Base-by-base conservation (phyloP, 2,329 filamentous ascomycete genomes). In the Hypoxylon sp. region DNA sequence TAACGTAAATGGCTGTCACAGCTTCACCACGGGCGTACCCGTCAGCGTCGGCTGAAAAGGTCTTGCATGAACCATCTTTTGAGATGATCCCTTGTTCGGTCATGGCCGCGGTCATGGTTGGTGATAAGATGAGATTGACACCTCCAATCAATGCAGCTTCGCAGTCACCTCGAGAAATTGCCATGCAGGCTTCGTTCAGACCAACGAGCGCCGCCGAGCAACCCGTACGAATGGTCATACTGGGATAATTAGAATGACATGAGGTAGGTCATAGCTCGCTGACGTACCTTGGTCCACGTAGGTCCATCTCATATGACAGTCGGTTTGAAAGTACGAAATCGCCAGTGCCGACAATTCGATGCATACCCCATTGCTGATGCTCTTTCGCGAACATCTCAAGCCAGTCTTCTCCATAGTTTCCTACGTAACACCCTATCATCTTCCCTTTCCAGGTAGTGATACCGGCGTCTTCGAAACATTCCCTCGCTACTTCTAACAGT, bases 11-110 rank as follows among this genome's bases (percentile, higher is more conserved):
- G 6, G 77, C 74, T 2, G 71, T 79, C 13, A 81, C 69, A 4
- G 80, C 84, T 63, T 87, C 85, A 1, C 80, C 84, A 5, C 83
- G 77, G 0, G 76, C 82, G 58, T 85, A 87, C 0, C 85, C 85
- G 55, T 84, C 76, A 0, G 82, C 84, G 6, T 74, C 70, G 2
- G 76, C 72, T 43, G 83, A 81, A 60, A 81, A 84, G 1, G 74
- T 74, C 50, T 75, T 71, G 46, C 72, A 71, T 26, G 74, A 62
- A 26, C 61, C 70, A 11, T 56, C 56, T 15, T 59, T 72, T 22
- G 78, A 72, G 3, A 74, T 72, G 55, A 79, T 76, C 1, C 75
- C 79, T 13, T 76, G 68, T 2, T 70, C 74, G 65, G 76, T 77
- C 1, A 78, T 76, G 34, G 77, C 69, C 2, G 76, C 75, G 0